A percentile compares a stretch with the other conserved stretches of the same genome.
Evolutionary conservation across 2,329 filamentous ascomycete genomes (phyloP).

Genomic region (Pyrenochaeta sp.): DNA sequence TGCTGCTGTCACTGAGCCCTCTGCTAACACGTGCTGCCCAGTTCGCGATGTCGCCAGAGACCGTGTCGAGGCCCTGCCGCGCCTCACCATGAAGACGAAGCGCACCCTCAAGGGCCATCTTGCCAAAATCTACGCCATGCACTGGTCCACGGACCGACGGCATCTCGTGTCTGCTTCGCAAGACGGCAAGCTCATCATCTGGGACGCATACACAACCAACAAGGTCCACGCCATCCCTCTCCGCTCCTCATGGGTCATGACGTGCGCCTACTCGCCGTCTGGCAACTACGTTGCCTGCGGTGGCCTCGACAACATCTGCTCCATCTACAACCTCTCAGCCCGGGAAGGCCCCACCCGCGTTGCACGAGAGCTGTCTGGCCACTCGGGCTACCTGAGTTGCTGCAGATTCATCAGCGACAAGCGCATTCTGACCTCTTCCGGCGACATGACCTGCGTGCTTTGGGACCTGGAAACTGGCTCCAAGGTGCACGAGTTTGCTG

Average conservation of each 20-base stretch:
- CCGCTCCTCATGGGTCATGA: conserved; percentile 99
- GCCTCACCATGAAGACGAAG: conserved; percentile 97
- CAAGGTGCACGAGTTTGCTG: conserved; percentile 97
- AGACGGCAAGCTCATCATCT: conserved; percentile 99
- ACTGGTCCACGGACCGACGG: conserved; percentile 98
- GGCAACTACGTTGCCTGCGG: conserved; percentile 99
- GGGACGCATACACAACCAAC: conserved; percentile 99
- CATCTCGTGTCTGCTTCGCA: conserved; percentile 98
- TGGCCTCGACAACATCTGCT: conserved; percentile 99
- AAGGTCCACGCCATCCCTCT: conserved; percentile 99
- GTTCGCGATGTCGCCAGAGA: conserved; percentile 92
- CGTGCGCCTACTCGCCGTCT: conserved; percentile 96
- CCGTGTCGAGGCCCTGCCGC: conserved; percentile 89
- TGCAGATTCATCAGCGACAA: conserved; percentile 99
- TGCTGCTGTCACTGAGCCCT: conserved; percentile 34
- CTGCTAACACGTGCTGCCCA: conserved; percentile 54
- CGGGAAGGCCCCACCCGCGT: conserved; percentile 97
- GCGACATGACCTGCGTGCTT: conserved; percentile 99
- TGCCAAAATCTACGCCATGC: conserved; percentile 99
- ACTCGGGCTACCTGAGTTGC: conserved; percentile 97
- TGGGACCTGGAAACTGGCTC: conserved; percentile 99
- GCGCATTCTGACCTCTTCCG: conserved; percentile 95
- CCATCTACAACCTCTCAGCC: conserved; percentile 98
- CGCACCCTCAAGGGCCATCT: conserved; percentile 96
- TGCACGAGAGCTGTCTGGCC: conserved; percentile 92